Conservation (phyloP, 805 yeast species). For the Wickerhamiella hasegawae region DNA sequence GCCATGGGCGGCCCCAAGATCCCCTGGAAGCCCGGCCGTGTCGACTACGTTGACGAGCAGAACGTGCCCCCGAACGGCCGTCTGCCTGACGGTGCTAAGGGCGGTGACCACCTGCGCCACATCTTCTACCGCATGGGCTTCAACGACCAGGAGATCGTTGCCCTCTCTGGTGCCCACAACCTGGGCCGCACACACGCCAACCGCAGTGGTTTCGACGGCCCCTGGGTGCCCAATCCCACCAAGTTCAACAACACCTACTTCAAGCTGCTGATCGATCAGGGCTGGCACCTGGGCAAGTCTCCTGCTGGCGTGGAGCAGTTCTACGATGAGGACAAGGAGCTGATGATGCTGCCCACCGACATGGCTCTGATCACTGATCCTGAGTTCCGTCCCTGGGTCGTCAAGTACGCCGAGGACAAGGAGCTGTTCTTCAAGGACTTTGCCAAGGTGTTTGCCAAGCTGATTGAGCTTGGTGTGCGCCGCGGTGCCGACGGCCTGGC, state of each 20-base stretch:
- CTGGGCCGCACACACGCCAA: conserved; percentile 46
- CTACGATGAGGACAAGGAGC: conserved; percentile 36
- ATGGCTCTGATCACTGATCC: conserved; percentile 50
- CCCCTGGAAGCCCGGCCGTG: conserved; percentile 62
- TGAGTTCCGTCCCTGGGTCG: conserved; percentile 42
- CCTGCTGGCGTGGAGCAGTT: conserved; percentile 25
- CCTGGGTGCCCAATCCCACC: conserved; percentile 77
- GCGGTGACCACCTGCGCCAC: conserved; percentile 35
- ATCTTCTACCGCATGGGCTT: conserved; percentile 46
- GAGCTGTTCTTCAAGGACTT: conserved; percentile 47
- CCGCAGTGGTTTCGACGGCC: conserved; percentile 71
- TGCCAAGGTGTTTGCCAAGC: conserved; percentile 47
- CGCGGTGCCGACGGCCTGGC: conserved; percentile 34
- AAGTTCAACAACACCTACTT: conserved; percentile 61
- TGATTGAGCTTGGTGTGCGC: conserved; percentile 60
- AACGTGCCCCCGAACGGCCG: conserved; percentile 49
- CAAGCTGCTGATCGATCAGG: conserved; percentile 34
- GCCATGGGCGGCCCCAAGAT: conserved; percentile 52
- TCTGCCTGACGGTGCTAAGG: conserved; percentile 42
- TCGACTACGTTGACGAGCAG: conserved; percentile 38
- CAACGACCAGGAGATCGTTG: conserved; percentile 45
- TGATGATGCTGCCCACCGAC: conserved; percentile 84
- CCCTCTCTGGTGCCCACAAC: conserved; percentile 45
- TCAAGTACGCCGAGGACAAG: conserved; percentile 51
- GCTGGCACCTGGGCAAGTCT: conserved; percentile 32